A percentile compares a stretch with the other conserved stretches of the same genome.
Conservation (phyloP, 2,329 filamentous ascomycete genomes). For the Neoascochyta sp. region DNA sequence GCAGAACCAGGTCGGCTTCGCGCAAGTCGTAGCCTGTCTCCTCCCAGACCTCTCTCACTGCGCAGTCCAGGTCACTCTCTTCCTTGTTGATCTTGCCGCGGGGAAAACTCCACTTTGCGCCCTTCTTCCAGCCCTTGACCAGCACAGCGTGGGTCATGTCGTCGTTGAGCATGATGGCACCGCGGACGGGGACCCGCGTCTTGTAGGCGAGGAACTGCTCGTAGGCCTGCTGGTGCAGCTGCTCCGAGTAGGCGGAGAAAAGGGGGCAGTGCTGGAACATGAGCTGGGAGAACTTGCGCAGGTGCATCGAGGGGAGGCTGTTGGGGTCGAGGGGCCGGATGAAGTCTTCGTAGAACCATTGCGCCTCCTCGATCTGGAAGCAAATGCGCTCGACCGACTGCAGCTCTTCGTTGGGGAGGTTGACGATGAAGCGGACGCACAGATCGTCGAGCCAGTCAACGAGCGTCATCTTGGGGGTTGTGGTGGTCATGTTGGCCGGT, state of each 20-base stretch:
- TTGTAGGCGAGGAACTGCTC: slow-evolving; percentile 94
- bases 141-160: slow-evolving; percentile 92
- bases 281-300: slow-evolving; percentile 79
- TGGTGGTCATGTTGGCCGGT: slow-evolving; percentile 44
- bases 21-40: slow-evolving; percentile 88
- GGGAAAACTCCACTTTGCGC: slow-evolving; percentile 93
- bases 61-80: slow-evolving; percentile 89
- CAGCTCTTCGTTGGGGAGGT: slow-evolving; percentile 87
- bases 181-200: slow-evolving; percentile 85
- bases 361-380: slow-evolving; percentile 97
- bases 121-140: slow-evolving; percentile 98
- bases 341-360: slow-evolving; percentile 99
- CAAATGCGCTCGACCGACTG: slow-evolving; percentile 89
- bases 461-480: slow-evolving; percentile 75
- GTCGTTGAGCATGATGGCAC: slow-evolving; percentile 87
- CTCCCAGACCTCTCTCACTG: slow-evolving; percentile 89
- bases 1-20: slow-evolving; percentile 70
- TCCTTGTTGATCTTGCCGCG: slow-evolving; percentile 98
- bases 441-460: slow-evolving; percentile 98
- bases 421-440: slow-evolving; percentile 96
- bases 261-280: slow-evolving; percentile 95
- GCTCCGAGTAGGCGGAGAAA: slow-evolving; percentile 72
- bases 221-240: slow-evolving; percentile 78
- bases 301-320: slow-evolving; percentile 74
- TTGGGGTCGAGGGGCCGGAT: slow-evolving; percentile 83